Percentiles rank a stretch among this genome's conserved stretches.
phyloP scores from a whole-genome alignment of 2,329 filamentous ascomycete species.

The Neopestalotiopsis sp. region DNA sequence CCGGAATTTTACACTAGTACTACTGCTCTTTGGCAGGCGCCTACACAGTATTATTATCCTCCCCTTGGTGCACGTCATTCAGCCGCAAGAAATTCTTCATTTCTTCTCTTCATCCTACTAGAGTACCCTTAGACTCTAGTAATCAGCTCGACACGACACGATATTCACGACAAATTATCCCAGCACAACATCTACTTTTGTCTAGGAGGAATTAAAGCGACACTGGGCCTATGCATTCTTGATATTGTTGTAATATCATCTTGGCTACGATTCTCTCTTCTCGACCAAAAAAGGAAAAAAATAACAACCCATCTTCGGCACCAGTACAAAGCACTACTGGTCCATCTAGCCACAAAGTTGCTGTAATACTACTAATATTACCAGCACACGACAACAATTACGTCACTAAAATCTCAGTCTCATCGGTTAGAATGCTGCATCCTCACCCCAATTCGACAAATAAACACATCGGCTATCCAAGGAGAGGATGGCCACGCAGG shows the following conservation, averaged over 20 bases:
- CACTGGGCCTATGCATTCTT: neutral
- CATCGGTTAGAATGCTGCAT: conserved; percentile 17
- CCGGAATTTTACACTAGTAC: neutral
- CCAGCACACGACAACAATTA: neutral
- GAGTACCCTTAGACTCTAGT: neutral
- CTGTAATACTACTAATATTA: neutral
- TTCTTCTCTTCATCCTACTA: neutral
- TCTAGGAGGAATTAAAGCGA: neutral
- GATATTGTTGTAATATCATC: neutral
- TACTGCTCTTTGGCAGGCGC: neutral
- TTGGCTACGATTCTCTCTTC: neutral
- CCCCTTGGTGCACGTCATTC: neutral
- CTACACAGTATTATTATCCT: neutral
- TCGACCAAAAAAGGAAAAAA: neutral
- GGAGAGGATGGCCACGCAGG: conserved; percentile 14
- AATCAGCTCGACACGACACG: neutral
- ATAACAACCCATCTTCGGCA: neutral
- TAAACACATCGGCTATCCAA: conserved; percentile 2
- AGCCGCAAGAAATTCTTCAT: neutral
- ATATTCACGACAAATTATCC: neutral
- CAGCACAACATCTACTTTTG: neutral
- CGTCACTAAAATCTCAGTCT: neutral
- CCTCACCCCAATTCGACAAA: neutral
- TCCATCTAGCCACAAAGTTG: neutral
- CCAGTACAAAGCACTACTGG: neutral